Base-by-base conservation (phyloP, 768 basidiomycete species). In the Lactarius tabidus region DNA sequence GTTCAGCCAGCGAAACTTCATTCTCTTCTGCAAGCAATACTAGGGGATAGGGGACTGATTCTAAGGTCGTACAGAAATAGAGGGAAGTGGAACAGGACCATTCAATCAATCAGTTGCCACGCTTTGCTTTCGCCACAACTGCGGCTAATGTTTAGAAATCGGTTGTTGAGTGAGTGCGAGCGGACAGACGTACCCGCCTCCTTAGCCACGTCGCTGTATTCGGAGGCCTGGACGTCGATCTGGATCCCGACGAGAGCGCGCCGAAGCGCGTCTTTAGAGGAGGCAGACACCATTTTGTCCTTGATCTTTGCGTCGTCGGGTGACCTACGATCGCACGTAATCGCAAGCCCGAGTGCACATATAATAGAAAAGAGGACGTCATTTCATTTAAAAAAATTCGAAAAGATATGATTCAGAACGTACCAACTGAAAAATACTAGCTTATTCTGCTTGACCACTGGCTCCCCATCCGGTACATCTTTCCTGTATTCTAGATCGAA, bases 231-330 rank as follows among this genome's bases (percentile, higher is more conserved):
- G 62, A 98, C 81, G 75, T 97, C 94, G 55, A 84, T 74, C 6
- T 84, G 80, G 69, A 97, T 82, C 61, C 95, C 96, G 29, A 84
- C 84, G 33, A 98, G 82, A 36, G 83, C 73, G 60, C 82, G 84
- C 71, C 85, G 84, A 69, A 99, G 77, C 6, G 88, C 88, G 31
- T 93, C 90, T 73, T 85, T 88, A 60, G 95, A 98, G 20, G 93
- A 88, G 3, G 96, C 89, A 77, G 85, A 90, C 70, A 97, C 71
- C 95, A 98, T 98, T 87, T 95, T 98, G 74, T 85, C 81, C 79
- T 90, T 94, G 77, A 95, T 82, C 78, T 85, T 90, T 48, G 93
- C 87, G 51, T 75, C 77, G 72, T 95, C 93, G 68, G 96, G 95
- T 23, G 87, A 83, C 96, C 96, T 98, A 72, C 33, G 12, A n/a